Evolutionary conservation across 2,329 filamentous ascomycete species (phyloP).

Genomic region (Cladosporium sp.): DNA sequence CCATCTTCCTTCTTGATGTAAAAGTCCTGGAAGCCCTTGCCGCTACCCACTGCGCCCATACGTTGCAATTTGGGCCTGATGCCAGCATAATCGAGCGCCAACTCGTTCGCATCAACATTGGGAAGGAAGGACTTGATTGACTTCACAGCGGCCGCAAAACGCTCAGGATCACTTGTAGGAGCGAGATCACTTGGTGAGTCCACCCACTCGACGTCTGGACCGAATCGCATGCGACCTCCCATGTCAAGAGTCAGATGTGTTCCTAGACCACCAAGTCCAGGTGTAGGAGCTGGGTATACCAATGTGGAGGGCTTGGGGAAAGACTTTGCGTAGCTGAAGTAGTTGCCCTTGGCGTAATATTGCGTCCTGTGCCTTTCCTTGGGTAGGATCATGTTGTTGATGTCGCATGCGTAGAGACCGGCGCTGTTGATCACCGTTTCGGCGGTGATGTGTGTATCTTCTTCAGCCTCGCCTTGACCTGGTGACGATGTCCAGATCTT

Average conservation of each 20-base stretch:
- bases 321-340: slow-evolving; percentile 76
- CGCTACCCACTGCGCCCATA: slow-evolving; percentile 57
- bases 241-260: slow-evolving; percentile 93
- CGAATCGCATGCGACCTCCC: slow-evolving; percentile 78
- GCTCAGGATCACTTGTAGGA: slow-evolving; percentile 54
- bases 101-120: slow-evolving; percentile 58
- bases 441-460: slow-evolving; percentile 56
- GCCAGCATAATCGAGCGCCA: slow-evolving; percentile 82
- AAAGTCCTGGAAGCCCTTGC: slow-evolving; percentile 77
- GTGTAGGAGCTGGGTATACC: slow-evolving; percentile 81
- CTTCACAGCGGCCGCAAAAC: slow-evolving; percentile 62
- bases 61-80: slow-evolving; percentile 79
- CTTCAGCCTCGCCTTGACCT: slow-evolving; percentile 32
- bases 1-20: slow-evolving; percentile 73
- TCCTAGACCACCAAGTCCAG: slow-evolving; percentile 78
- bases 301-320: slow-evolving; percentile 65
- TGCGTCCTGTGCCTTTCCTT: slow-evolving; percentile 52
- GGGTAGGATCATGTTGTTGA: slow-evolving; percentile 79
- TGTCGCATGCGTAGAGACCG: slow-evolving; percentile 68
- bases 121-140: slow-evolving; percentile 81
- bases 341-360: slow-evolving; percentile 90
- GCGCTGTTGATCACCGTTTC: slow-evolving; percentile 82
- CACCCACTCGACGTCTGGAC: slow-evolving; percentile 94
- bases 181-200: slow-evolving; percentile 63
- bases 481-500: slow-evolving; percentile 51